Conservation (phyloP, 139 green algal species). For the Chlamydomonas eustigma region DNA sequence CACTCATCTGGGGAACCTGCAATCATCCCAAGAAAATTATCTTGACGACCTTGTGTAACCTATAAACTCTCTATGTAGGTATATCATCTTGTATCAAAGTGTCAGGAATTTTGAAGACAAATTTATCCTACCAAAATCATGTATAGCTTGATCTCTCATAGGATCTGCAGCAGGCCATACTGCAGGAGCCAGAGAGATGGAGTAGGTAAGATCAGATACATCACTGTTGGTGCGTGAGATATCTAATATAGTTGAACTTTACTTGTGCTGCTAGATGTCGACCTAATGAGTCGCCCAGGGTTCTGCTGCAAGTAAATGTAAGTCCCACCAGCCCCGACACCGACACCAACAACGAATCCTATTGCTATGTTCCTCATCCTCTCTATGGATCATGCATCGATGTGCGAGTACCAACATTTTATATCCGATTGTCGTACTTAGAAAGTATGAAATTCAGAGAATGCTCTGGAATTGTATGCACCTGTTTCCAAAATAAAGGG, state of each 20-base stretch:
- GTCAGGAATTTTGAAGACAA: no score
- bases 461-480: no score
- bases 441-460: no score
- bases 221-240: not conserved
- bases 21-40: not conserved
- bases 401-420: no score
- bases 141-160: conserved; percentile 15
- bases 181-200: not conserved
- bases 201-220: not conserved
- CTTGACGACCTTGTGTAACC: not conserved
- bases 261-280: no score
- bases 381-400: no score
- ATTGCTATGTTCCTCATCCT: conserved; percentile 6
- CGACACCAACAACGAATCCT: conserved; percentile 20
- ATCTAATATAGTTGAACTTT: no score
- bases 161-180: not conserved
- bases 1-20: conserved; percentile 35
- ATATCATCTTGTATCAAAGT: no score
- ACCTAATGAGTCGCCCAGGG: no score
- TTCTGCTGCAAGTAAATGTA: conserved; percentile 24
- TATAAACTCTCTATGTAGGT: not conserved
- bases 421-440: no score
- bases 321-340: conserved; percentile 18
- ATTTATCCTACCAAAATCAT: conserved; percentile 29
- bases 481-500: no score